Evolutionary conservation across 305 asterid genomes (phyloP), one percentile per base, ranked within the genome.

Genomic region (Fraxinus greggii): DNA sequence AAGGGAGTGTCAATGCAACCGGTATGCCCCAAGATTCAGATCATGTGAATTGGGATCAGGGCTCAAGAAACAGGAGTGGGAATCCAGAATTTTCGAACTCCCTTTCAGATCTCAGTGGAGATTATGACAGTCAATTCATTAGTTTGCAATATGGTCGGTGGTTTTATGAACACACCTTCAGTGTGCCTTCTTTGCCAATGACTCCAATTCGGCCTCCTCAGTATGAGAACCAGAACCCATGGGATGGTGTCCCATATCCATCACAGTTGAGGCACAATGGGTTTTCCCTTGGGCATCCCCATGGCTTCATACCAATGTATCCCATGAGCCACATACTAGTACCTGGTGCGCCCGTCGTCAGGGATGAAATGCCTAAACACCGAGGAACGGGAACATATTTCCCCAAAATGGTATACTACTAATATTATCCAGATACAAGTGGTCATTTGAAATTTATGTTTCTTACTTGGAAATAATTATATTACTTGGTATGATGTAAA

Each of bases 321-420:
- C 78, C 85, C 83, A 42, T 86, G 86, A 85, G 84, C 61, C 90
- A 84, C 17, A 35, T 81, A 19, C 42, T 88, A 5, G 5, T 90
- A n/a, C 93, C 92, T 28, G 85, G 88, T 72, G 67, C 81, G 48
- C 36, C 85, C 21, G 86, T 80, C 59, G 89, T 88, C 77, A 85
- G 89, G 87, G 96, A 92, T 51, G 98, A 94, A n/a, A 78, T 83
- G 86, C 89, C 92, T 6, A 95, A 92, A 81, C 92, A 91, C 29
- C 90, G 97, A 75, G 98, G 98, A 76, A 93, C 95, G 0, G 95
- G 98, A 81, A 92, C 95, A 36, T 93, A 91, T 88, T 91, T 92
- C 70, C 97, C 98, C 7, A 90, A 86, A 78, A 83, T 75, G 92
- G 98, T 95, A 92, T 79, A 84, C 82, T 75, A 32, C 31, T 56